Evolutionary conservation across 805 yeast genomes (phyloP), one percentile per base, ranked within the genome.

Genomic region (Monosporozyma servazzii): DNA sequence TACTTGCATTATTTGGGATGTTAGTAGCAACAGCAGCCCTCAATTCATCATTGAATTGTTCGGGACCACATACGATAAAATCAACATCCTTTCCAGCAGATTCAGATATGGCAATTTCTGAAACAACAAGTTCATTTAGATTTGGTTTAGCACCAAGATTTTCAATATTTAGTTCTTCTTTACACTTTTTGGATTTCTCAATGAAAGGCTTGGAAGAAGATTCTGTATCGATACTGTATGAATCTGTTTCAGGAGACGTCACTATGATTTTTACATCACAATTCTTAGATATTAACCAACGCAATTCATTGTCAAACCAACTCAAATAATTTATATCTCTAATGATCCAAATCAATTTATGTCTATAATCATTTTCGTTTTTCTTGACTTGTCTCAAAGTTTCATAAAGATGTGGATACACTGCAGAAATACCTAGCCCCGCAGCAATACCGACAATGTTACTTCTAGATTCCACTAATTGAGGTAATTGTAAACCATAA

Each of bases 31-130:
- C 75, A 3, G 75, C 63, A 40, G 69, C 61, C 60, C 91, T 74
- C 20, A 81, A 56, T 2, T 69, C 73, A 59, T 82, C 89, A 56
- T 75, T 81, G 75, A 82, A 75, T 5, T 64, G 49, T 33, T 79
- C 75, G 47, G 82, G 85, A 6, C 88, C 89, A 69, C 89, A 84
- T 15, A 78, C 70, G 40, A 82, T 69, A 42, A 84, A 73, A 0
- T 78, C 77, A n/a, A 75, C 62, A 2, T 82, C 69, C 0, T 80
- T 76, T 1, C 54, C 42, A 1, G 76, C 65, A 21, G 67, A 66
- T 7, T 65, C 49, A n/a, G 71, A 58, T 3, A 31, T 20, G 15
- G 49, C 33, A 5, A 76, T 62, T 45, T 71, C 75, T 1, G 66
- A 52, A 3, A 56, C 51, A 0, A 81, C 70, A 2, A 79, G 52